Conservation (phyloP, 2,329 filamentous ascomycete genomes). For the Talaromyces sp. region DNA sequence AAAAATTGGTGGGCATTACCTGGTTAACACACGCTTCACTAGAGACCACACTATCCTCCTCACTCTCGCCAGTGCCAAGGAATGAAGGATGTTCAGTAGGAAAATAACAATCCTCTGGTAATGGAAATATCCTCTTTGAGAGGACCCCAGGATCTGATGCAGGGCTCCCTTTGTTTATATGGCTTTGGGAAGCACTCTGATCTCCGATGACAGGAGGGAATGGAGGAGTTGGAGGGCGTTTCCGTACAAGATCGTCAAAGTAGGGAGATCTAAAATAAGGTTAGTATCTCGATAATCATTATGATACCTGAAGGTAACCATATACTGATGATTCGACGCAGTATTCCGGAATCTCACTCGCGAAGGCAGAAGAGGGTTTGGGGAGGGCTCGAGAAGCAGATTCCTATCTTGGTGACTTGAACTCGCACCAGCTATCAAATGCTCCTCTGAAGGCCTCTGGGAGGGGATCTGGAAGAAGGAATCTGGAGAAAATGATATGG, state of each 20-base stretch:
- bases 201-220: background rate
- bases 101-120: background rate
- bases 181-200: background rate
- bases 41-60: background rate
- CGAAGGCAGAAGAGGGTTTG: background rate
- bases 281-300: background rate
- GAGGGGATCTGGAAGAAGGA: background rate
- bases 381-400: background rate
- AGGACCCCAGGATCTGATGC: background rate
- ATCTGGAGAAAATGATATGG: conserved; percentile 7
- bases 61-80: background rate
- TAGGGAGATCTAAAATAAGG: background rate
- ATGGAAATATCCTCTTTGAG: background rate
- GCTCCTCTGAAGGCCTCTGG: background rate
- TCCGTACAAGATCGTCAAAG: background rate
- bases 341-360: background rate
- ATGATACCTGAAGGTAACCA: background rate
- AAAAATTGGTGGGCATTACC: background rate
- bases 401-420: background rate
- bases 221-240: background rate
- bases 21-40: background rate
- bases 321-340: background rate
- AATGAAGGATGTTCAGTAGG: background rate
- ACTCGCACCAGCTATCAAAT: background rate
- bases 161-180: background rate